phyloP scores from a whole-genome alignment of 495 filamentous ascomycete genomes.

The Sphaerosporella brunnea region DNA sequence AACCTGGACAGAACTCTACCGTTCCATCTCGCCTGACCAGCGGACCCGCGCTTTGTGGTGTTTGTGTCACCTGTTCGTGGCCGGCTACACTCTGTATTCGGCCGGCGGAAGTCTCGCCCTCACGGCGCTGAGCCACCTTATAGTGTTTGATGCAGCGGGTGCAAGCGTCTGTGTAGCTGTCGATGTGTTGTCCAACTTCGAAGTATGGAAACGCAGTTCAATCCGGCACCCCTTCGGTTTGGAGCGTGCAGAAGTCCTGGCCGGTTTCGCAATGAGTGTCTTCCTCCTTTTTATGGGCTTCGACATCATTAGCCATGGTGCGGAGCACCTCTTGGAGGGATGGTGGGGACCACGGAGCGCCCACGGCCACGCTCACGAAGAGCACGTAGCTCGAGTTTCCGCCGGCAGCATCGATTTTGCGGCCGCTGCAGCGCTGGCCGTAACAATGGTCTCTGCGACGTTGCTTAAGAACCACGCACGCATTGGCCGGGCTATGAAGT shows the following conservation, averaged over 20 bases:
- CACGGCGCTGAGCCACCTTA: constrained; percentile 79
- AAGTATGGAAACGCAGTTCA: constrained; percentile 86
- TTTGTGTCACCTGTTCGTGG: constrained; percentile 64
- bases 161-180: constrained; percentile 86
- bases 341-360: constrained; percentile 31
- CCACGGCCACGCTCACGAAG: constrained; percentile 27
- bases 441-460: constrained; percentile 74
- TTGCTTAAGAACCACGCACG: constrained; percentile 79
- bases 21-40: constrained; percentile 75
- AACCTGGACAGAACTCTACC: constrained; percentile 65
- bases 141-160: constrained; percentile 84
- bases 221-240: constrained; percentile 89
- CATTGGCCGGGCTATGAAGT: constrained; percentile 68
- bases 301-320: constrained; percentile 79
- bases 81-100: constrained; percentile 65
- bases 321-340: constrained; percentile 65
- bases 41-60: constrained; percentile 72
- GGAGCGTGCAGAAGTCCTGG: constrained; percentile 79
- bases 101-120: constrained; percentile 77
- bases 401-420: constrained; percentile 63
- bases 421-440: constrained; percentile 67
- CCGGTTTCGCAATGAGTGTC: constrained; percentile 92
- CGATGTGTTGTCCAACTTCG: constrained; percentile 85
- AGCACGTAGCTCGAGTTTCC: constrained; percentile 47
- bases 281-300: constrained; percentile 91